Base-by-base conservation (phyloP, 2,329 filamentous ascomycete species). In the Cladophialophora yegresii region DNA sequence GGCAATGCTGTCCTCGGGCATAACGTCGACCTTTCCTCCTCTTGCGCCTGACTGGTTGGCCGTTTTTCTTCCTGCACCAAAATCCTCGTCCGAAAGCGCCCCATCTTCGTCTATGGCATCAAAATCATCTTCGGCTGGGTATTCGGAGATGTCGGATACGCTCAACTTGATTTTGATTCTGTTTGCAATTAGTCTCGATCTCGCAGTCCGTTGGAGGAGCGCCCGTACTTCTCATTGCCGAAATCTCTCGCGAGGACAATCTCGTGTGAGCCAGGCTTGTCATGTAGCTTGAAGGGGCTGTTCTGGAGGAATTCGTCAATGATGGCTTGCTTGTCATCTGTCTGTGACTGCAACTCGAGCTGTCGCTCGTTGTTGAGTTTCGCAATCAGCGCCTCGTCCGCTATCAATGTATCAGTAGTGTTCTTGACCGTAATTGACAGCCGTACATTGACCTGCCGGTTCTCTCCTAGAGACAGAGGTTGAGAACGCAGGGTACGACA, bases 241-340 rank as follows among this genome's bases (percentile, higher is more conserved):
- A 91, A 93, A 69, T 85, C 89, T 74, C 93, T 89, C 66, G 87
- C 89, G 70, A 99, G 84, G 73, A 89, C 84, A 71, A 99, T 90
- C 72, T 96, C 92, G 81, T 98, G 91, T 77, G 92, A 85, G 67
- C 95, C 95, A 30, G 89, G 83, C 33, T 84, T 86, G 78, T 99
- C 95, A 73, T 91, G 83, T 67, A 88, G 77, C 83, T 93, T 84
- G 78, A 92, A 99, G 47, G 89, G 85, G 74, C 89, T 88, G 80
- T 91, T 93, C 75, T 93, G 87, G 54, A 97, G 80, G 79, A 96
- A 97, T 77, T 95, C 91, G 80, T 92, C 89, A 77, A 97, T 85
- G 68, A 87, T 84, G 47, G 92, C 89, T 70, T 90, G 80, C 69
- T 90, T 85, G 73, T 91, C 86, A 67, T 85, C 83, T 70, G 88